Evolutionary conservation across 1,284 basidiomycete genomes (phyloP).

Genomic region (Porogramme epimiltina): DNA sequence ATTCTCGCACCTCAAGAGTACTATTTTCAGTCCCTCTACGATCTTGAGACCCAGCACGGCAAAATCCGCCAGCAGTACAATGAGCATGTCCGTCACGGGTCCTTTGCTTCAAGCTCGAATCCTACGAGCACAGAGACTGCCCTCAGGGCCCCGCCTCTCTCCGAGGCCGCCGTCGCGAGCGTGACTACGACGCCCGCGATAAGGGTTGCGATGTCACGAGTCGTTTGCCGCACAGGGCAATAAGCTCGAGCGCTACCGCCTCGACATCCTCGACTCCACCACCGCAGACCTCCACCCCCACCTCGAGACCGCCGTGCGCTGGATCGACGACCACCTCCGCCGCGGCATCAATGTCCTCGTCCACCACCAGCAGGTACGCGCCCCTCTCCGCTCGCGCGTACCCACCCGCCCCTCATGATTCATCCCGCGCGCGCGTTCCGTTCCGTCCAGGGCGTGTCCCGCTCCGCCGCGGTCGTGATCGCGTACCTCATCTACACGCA

Average conservation of each 20-base stretch:
- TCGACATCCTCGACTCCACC: no score
- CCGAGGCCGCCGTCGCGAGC: slow-evolving; percentile 27
- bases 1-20: no score
- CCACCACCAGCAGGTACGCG: slow-evolving; percentile 69
- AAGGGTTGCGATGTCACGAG: no score
- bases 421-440: neutral
- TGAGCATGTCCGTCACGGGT: slow-evolving; percentile 63
- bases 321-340: no score
- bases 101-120: slow-evolving; percentile 30
- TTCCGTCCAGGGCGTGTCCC: slow-evolving; percentile 60
- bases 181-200: slow-evolving; percentile 36
- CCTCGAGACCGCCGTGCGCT: no score
- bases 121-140: slow-evolving; percentile 32
- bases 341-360: slow-evolving; percentile 63
- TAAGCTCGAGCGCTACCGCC: no score
- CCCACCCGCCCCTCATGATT: no score
- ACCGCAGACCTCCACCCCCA: no score
- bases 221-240: slow-evolving; percentile 31
- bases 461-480: slow-evolving; percentile 65
- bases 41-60: slow-evolving; percentile 74
- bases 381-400: slow-evolving; percentile 4
- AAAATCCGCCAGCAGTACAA: slow-evolving; percentile 77
- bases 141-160: slow-evolving; percentile 41
- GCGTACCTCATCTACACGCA: no score
- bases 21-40: slow-evolving; percentile 78